These are phyloP conservation scores for Didymella sp. DNA, from an alignment of 2,329 filamentous ascomycete species.

Conservation along the genomic window DNA sequence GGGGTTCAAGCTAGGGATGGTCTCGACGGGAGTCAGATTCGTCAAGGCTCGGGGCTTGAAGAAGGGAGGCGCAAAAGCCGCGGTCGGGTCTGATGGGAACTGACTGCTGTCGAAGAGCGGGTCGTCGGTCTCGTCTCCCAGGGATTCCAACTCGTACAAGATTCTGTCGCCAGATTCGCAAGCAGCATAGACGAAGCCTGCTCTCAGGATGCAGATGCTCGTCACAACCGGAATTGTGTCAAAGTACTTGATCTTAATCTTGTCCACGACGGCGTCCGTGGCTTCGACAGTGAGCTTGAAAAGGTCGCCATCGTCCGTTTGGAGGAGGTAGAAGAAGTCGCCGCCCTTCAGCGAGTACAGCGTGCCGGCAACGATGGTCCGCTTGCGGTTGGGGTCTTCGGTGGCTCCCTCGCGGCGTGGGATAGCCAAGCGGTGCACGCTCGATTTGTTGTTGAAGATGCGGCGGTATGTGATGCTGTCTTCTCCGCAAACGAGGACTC, in stretches of 20 bases:
- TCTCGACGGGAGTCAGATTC: slow-evolving; percentile 85
- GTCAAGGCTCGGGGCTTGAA: slow-evolving; percentile 82
- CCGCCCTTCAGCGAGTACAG: slow-evolving; percentile 97
- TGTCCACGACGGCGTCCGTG: slow-evolving; percentile 68
- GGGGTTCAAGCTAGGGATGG: slow-evolving; percentile 87
- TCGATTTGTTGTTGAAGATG: slow-evolving; percentile 73
- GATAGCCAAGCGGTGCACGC: slow-evolving; percentile 86
- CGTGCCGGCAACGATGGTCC: slow-evolving; percentile 86
- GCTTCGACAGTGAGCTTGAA: slow-evolving; percentile 97
- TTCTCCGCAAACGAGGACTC: slow-evolving; percentile 91
- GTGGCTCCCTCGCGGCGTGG: slow-evolving; percentile 85
- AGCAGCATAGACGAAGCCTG: slow-evolving; percentile 91
- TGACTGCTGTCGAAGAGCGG: slow-evolving; percentile 83
- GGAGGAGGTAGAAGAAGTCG: slow-evolving; percentile 90
- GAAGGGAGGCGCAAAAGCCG: slow-evolving; percentile 78
- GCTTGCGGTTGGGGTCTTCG: slow-evolving; percentile 90
- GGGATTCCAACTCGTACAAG: slow-evolving; percentile 96
- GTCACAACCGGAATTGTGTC: slow-evolving; percentile 91
- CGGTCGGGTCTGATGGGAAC: slow-evolving; percentile 76
- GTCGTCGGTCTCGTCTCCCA: slow-evolving; percentile 94
- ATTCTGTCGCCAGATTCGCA: slow-evolving; percentile 92
- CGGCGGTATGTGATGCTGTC: slow-evolving; percentile 98
- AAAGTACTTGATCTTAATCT: slow-evolving; percentile 95
- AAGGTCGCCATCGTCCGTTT: slow-evolving; percentile 96
- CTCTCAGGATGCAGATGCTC: slow-evolving; percentile 90